Percentiles rank a stretch among this genome's conserved stretches.
Evolutionary conservation across 768 basidiomycete species (phyloP).

Genomic region (Gautieria morchelliformis): DNA sequence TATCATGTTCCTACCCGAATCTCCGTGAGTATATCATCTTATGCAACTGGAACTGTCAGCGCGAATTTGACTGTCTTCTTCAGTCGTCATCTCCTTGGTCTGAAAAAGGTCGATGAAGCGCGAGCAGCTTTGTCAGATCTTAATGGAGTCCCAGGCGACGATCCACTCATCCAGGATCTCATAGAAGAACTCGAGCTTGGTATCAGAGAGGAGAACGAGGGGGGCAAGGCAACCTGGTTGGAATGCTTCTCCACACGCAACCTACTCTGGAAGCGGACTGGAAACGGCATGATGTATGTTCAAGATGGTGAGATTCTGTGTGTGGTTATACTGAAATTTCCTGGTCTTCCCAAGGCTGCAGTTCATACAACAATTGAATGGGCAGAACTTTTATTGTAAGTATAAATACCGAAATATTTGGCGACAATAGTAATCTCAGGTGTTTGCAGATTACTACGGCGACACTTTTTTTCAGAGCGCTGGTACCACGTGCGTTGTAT

Average conservation of each 20-base stretch:
- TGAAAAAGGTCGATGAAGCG: conserved; percentile 42
- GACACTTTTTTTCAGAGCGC: conserved; percentile 74
- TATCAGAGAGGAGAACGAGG: conserved; percentile 66
- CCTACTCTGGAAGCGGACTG: conserved; percentile 60
- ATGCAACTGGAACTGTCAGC: not conserved
- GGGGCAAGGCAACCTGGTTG: conserved; percentile 68
- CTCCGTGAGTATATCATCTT: conserved; percentile 40
- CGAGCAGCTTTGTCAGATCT: conserved; percentile 53
- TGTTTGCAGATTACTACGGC: conserved; percentile 61
- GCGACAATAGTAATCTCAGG: not conserved
- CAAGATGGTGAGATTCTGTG: not conserved
- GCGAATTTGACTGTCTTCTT: not conserved
- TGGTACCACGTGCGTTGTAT: conserved; percentile 43
- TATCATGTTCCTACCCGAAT: conserved; percentile 70
- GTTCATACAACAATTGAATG: conserved; percentile 73
- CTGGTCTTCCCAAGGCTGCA: conserved; percentile 29
- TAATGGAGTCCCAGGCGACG: conserved; percentile 51
- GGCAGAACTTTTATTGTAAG: conserved; percentile 74
- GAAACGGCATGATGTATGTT: conserved; percentile 62
- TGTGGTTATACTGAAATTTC: not conserved
- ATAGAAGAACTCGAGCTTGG: conserved; percentile 57
- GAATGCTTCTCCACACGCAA: conserved; percentile 70
- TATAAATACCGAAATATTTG: not conserved
- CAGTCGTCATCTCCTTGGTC: conserved; percentile 67
- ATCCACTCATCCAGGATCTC: conserved; percentile 47